phyloP scores from a whole-genome alignment of 2,329 filamentous ascomycete genomes.

The Cladophialophora psammophila region DNA sequence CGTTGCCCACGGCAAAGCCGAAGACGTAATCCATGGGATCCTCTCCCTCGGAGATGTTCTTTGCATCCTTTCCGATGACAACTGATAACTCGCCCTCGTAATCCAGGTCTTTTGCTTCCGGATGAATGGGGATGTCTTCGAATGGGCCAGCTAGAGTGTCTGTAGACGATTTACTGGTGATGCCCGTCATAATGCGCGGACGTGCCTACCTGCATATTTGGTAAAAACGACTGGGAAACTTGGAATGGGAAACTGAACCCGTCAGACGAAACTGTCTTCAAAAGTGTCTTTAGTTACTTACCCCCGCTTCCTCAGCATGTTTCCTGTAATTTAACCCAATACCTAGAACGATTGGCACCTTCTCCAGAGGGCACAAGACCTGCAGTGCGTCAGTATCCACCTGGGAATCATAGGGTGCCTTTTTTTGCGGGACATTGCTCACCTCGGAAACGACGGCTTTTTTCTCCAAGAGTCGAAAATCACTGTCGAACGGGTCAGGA shows the following conservation, averaged over 20 bases:
- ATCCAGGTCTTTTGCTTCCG: constrained; percentile 46
- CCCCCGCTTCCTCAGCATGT: constrained; percentile 37
- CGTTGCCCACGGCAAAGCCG: constrained; percentile 51
- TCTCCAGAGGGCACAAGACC: constrained; percentile 51
- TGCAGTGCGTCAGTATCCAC: constrained; percentile 40
- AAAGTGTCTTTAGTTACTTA: constrained; percentile 9
- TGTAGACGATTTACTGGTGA: background rate
- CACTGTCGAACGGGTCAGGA: constrained; percentile 5
- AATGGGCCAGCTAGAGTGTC: constrained; percentile 43
- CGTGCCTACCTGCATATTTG: constrained; percentile 41
- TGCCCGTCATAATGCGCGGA: background rate
- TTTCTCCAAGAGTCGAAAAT: constrained; percentile 1
- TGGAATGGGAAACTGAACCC: constrained; percentile 42
- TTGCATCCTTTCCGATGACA: constrained; percentile 62
- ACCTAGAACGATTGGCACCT: constrained; percentile 33
- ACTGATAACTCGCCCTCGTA: constrained; percentile 46
- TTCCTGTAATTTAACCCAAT: constrained; percentile 39
- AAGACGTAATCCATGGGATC: constrained; percentile 52
- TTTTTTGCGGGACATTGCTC: constrained; percentile 39
- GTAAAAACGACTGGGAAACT: constrained; percentile 52
- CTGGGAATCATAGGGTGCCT: background rate
- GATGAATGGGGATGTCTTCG: constrained; percentile 48
- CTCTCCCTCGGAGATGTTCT: constrained; percentile 54
- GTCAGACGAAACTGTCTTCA: background rate
- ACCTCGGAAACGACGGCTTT: constrained; percentile 24